Conservation (phyloP, 1,284 basidiomycete species). For the Sanghuangporus baumii region DNA sequence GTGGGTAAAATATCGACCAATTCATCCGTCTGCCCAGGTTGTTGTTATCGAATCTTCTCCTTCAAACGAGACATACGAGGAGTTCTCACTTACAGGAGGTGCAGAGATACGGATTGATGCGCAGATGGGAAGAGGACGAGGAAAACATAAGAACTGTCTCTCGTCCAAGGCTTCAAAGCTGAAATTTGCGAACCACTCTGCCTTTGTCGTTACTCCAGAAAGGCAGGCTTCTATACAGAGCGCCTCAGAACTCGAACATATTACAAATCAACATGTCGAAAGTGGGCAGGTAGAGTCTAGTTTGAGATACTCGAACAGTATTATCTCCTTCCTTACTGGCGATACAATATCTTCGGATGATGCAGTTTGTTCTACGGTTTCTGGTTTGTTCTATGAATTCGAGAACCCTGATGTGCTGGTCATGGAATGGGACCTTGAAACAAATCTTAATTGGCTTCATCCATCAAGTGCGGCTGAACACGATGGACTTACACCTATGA, state of each 20-base stretch:
- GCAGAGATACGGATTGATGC: not conserved
- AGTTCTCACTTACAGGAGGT: not conserved
- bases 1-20: constrained; percentile 29
- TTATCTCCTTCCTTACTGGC: not conserved
- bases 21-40: constrained; percentile 24
- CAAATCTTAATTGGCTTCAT: not conserved
- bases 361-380: not conserved
- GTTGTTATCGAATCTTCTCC: constrained; percentile 18
- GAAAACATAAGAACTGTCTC: constrained; percentile 6
- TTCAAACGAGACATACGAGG: not conserved
- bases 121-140: not conserved
- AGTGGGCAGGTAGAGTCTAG: not conserved
- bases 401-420: constrained; percentile 2
- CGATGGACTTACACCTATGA: no score
- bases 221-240: not conserved
- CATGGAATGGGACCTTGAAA: constrained; percentile 5
- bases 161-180: constrained; percentile 6
- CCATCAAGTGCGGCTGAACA: not conserved
- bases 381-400: not conserved
- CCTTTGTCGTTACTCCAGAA: not conserved
- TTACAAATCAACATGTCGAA: not conserved
- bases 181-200: not conserved
- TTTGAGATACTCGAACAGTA: not conserved
- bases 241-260: not conserved
- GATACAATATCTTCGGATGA: not conserved